Evolutionary conservation across 2,329 filamentous ascomycete genomes (phyloP), one percentile per base, ranked within the genome.

Genomic region (Xylogone sp.): DNA sequence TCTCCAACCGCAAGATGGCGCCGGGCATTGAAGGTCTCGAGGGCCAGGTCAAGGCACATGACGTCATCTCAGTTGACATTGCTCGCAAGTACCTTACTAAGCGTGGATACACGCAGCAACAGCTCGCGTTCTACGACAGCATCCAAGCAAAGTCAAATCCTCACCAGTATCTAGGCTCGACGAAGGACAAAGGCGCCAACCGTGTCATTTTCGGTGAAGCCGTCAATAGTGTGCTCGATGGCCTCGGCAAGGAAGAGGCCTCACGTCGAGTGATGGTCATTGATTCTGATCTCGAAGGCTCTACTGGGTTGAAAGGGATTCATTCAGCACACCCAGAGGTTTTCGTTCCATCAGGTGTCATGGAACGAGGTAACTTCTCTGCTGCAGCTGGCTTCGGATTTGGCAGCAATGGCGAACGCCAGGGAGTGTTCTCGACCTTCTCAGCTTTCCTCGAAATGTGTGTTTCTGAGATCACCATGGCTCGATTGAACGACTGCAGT

Each of bases 351-450:
- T 70, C 67, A 1, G 69, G 69, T 29, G 68, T 71, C 8, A 71
- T 70, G 68, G 68, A 70, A 52, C 66, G 68, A 20, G 67, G 68
- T 2, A 70, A 71, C 59, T 71, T 71, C 58, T 69, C 67, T 3
- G 68, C 69, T 3, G 68, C 69, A 2, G 68, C 68, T 27, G 69
- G 68, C 13, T 71, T 71, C 48, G 68, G 68, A 1, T 71, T 71
- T 47, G 68, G 68, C 1, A 69, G 69, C 13, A 62, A 60, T 21
- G 68, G 66, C 52, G 64, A 68, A 42, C 67, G 65, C 43, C 57
- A 68, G 50, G 68, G 68, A 42, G 64, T 71, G 20, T 71, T 71
- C 62, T 70, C 68, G 12, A 71, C 69, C 24, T 71, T 71, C 60
- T 69, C 68, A 1, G 69, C 68, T 2, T 71, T 71, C 61, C 54